phyloP scores from a whole-genome alignment of 139 green algal genomes.

The Parachlorella kessleri region DNA sequence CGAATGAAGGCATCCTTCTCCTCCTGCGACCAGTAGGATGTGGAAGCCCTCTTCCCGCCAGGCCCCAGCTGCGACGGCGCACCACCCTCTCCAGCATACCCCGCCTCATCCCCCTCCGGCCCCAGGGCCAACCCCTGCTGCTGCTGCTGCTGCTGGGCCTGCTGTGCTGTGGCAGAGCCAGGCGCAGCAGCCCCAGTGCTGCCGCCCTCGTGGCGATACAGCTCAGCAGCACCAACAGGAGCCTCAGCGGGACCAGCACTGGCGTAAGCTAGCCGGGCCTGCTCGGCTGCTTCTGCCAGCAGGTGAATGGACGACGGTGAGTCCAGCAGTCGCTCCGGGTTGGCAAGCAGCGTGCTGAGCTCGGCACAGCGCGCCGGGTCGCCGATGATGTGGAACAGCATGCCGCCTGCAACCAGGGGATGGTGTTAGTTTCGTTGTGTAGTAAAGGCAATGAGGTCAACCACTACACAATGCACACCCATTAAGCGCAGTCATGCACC shows the following conservation, averaged over 20 bases:
- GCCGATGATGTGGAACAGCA: not conserved
- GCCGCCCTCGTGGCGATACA: not conserved
- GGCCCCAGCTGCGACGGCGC: not conserved
- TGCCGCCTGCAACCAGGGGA: not conserved
- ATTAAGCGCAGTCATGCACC: too few species aligned
- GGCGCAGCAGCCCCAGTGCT: too few species aligned
- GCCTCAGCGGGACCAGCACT: too few species aligned
- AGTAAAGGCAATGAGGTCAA: too few species aligned
- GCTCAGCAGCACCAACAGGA: not conserved
- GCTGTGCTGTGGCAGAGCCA: too few species aligned
- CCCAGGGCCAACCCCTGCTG: not conserved
- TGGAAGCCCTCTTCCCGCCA: not conserved
- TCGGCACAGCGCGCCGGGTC: not conserved
- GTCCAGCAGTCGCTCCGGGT: not conserved
- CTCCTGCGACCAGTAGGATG: conserved; percentile 51
- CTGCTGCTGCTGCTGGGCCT: not conserved
- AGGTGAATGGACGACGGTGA: not conserved
- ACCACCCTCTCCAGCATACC: too few species aligned
- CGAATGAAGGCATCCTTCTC: conserved; percentile 59
- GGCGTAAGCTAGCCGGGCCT: not conserved
- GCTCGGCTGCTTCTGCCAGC: not conserved
- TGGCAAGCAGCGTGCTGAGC: not conserved
- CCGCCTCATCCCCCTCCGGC: not conserved
- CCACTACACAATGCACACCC: too few species aligned
- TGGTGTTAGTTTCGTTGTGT: too few species aligned